phyloP scores from a whole-genome alignment of 1,139 yeast genomes.

The Candida mesenterica region DNA sequence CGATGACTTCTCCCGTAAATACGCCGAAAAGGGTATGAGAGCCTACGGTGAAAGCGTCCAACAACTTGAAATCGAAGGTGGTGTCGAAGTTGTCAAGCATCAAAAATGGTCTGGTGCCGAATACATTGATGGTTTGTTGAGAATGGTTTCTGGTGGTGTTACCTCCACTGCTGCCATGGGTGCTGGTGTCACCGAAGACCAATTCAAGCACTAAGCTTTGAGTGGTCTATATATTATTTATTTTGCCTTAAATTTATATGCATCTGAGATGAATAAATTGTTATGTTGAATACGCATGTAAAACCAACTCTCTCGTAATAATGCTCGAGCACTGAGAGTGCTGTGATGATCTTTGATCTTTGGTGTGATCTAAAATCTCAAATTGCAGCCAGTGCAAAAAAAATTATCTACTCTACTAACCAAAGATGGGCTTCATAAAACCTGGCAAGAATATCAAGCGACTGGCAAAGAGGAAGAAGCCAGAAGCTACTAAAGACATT shows the following conservation, averaged over 20 bases:
- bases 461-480: slow-evolving; percentile 3
- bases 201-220: slow-evolving; percentile 54
- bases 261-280: too few species aligned
- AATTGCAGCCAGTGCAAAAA: neutral
- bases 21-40: slow-evolving; percentile 85
- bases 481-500: neutral
- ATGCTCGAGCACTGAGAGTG: too few species aligned
- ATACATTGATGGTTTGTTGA: slow-evolving; percentile 87
- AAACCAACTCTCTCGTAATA: too few species aligned
- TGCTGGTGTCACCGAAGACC: slow-evolving; percentile 96
- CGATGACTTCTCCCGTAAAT: slow-evolving; percentile 79
- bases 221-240: slow-evolving; percentile 5
- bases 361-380: too few species aligned
- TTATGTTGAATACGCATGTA: too few species aligned
- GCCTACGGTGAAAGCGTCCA: slow-evolving; percentile 90
- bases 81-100: slow-evolving; percentile 95
- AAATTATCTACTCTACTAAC: neutral
- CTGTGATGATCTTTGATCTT: too few species aligned
- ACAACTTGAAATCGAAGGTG: slow-evolving; percentile 81
- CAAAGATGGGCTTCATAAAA: slow-evolving; percentile 7
- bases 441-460: slow-evolving; percentile 7
- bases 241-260: too few species aligned
- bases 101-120: slow-evolving; percentile 99
- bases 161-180: slow-evolving; percentile 98
- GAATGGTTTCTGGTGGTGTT: slow-evolving; percentile 92